A percentile compares a stretch with the other conserved stretches of the same genome.
These are phyloP conservation scores for Diaporthe sp. DNA, from an alignment of 2,329 filamentous ascomycete species.

Conservation along the genomic window DNA sequence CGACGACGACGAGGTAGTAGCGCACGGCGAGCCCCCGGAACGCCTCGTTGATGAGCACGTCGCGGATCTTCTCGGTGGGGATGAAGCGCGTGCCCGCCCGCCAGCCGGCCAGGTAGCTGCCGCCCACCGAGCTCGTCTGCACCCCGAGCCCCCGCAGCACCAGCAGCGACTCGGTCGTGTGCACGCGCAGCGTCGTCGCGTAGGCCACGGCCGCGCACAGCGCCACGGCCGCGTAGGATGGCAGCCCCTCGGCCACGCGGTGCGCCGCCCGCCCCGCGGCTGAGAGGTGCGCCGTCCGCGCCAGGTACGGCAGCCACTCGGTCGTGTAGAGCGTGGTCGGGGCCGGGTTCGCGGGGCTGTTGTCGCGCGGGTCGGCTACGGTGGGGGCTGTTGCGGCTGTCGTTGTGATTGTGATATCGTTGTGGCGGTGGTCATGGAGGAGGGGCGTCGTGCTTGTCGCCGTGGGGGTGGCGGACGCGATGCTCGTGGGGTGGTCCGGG, in stretches of 20 bases:
- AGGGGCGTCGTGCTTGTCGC: not conserved
- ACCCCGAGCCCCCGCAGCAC: conserved; percentile 91
- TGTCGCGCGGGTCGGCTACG: conserved; percentile 22
- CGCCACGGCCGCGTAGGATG: conserved; percentile 57
- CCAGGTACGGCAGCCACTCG: conserved; percentile 46
- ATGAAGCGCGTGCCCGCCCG: conserved; percentile 73
- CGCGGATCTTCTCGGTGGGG: conserved; percentile 90
- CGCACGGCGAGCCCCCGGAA: conserved; percentile 92
- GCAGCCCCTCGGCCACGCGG: conserved; percentile 51
- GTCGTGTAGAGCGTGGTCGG: conserved; percentile 38
- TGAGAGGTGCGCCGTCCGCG: conserved; percentile 48
- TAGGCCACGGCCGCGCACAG: conserved; percentile 56
- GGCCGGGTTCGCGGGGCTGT: conserved; percentile 39
- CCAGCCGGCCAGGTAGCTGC: conserved; percentile 70
- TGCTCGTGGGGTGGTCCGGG: conserved; percentile 32
- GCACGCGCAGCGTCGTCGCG: conserved; percentile 60
- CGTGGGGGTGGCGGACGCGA: conserved; percentile 29
- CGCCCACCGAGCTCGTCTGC: conserved; percentile 82
- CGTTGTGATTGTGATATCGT: not conserved
- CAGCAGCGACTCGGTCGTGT: conserved; percentile 84
- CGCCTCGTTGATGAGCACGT: conserved; percentile 95
- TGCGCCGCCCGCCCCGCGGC: conserved; percentile 50
- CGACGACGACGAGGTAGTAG: conserved; percentile 90
- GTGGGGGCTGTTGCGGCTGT: not conserved
- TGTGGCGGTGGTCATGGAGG: conserved; percentile 30